A percentile compares a stretch with the other conserved stretches of the same genome.
These are phyloP conservation scores for Malassezia yamatoensis DNA, from an alignment of 1,284 basidiomycete genomes.

Conservation along the genomic window DNA sequence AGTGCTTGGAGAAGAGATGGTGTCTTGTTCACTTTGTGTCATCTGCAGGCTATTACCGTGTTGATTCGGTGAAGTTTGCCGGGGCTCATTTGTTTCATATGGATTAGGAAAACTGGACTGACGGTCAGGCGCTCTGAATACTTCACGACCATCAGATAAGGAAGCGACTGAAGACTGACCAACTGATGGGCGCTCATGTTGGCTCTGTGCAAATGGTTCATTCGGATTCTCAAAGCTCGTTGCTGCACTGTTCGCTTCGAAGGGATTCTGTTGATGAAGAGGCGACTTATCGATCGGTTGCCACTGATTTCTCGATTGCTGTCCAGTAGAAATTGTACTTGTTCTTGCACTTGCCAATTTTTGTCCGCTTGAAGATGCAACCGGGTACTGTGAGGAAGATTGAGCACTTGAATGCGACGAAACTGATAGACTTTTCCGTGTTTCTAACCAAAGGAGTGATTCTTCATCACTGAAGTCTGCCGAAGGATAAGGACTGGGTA, in stretches of 20 bases:
- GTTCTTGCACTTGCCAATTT: background rate
- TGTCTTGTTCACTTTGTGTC: too few species aligned
- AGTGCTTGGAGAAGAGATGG: too few species aligned
- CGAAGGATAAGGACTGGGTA: background rate
- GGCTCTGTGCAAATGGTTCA: background rate
- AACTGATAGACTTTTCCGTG: background rate
- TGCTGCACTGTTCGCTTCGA: background rate
- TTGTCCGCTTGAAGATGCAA: background rate
- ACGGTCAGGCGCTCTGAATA: background rate
- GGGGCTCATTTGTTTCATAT: background rate
- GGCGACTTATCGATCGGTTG: background rate
- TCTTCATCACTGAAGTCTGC: background rate
- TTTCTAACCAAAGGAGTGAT: slow-evolving; percentile 13
- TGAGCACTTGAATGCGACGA: background rate
- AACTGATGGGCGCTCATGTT: background rate
- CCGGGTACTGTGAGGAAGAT: background rate
- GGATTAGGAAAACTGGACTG: slow-evolving; percentile 11
- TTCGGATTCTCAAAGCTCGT: background rate
- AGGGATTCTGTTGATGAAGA: background rate
- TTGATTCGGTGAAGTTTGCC: too few species aligned
- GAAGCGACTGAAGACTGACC: too few species aligned
- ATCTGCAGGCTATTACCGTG: too few species aligned
- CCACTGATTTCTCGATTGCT: too few species aligned
- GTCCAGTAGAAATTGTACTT: too few species aligned
- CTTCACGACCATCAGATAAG: too few species aligned